Evolutionary conservation across 257 asterid species (phyloP).

Genomic region (Lantana camara): DNA sequence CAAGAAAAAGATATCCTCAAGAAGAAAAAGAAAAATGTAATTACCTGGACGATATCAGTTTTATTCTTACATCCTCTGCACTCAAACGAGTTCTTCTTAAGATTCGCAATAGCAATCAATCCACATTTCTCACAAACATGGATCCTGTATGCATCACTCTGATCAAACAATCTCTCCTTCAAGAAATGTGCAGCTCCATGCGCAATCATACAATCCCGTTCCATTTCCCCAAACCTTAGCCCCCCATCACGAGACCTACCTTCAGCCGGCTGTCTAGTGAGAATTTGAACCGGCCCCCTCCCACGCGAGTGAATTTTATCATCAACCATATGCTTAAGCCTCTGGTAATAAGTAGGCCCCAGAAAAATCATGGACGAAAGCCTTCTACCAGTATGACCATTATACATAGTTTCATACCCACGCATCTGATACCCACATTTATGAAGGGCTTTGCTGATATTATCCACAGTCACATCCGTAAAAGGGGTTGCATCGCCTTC

Average conservation of each 20-base stretch:
- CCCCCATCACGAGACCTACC: slow-evolving; percentile 99
- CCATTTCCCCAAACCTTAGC: slow-evolving; percentile 97
- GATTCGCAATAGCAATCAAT: slow-evolving; percentile 87
- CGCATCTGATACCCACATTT: slow-evolving; percentile 98
- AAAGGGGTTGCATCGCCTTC: slow-evolving; percentile 99
- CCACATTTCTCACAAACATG: slow-evolving; percentile 96
- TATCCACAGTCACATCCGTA: slow-evolving; percentile 95
- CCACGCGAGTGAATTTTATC: slow-evolving; percentile 98
- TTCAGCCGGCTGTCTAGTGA: slow-evolving; percentile 96
- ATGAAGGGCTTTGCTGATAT: slow-evolving; percentile 91
- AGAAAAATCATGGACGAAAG: slow-evolving; percentile 84
- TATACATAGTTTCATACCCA: slow-evolving; percentile 96
- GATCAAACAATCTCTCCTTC: slow-evolving; percentile 90
- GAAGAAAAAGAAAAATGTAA: neutral
- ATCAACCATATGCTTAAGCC: slow-evolving; percentile 97
- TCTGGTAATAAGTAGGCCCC: slow-evolving; percentile 96
- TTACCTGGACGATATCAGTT: slow-evolving; percentile 93
- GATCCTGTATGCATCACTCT: slow-evolving; percentile 92
- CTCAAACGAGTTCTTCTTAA: slow-evolving; percentile 87
- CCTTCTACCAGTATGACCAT: slow-evolving; percentile 91
- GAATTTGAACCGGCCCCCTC: slow-evolving; percentile 96
- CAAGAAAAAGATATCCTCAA: no score
- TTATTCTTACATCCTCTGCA: slow-evolving; percentile 97
- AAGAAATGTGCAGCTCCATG: slow-evolving; percentile 97
- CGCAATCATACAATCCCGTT: slow-evolving; percentile 97